phyloP scores from a whole-genome alignment of 2,329 filamentous ascomycete genomes.

The Plectosphaerella plurivora region DNA sequence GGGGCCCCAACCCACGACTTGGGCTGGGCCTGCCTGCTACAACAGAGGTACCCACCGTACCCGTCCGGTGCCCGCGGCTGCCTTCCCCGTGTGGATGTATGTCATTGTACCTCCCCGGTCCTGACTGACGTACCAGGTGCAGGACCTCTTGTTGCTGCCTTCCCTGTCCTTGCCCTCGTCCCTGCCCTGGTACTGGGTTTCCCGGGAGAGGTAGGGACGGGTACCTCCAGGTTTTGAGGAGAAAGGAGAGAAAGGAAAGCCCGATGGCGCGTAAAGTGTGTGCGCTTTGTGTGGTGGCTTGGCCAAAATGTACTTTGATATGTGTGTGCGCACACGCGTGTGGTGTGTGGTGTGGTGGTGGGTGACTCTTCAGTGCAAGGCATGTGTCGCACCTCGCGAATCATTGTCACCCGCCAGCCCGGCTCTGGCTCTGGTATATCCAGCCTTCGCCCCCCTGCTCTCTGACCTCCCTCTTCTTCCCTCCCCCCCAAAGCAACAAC shows the following conservation, averaged over 20 bases:
- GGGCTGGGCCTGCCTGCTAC: neutral
- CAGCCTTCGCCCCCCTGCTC: conserved; percentile 20
- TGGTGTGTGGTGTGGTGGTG: conserved; percentile 1
- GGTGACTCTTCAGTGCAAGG: neutral
- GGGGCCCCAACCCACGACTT: neutral
- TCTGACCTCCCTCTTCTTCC: conserved; percentile 30
- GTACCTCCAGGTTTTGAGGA: too few species aligned
- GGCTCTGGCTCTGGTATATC: conserved; percentile 6
- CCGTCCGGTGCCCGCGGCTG: neutral
- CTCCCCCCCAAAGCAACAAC: conserved; percentile 42
- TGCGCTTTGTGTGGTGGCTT: neutral
- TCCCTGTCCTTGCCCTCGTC: conserved; percentile 13
- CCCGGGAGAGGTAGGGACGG: too few species aligned
- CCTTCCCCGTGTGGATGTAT: neutral
- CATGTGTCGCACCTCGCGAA: conserved; percentile 1
- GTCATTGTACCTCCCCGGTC: neutral
- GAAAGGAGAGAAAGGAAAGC: too few species aligned
- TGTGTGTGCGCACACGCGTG: neutral
- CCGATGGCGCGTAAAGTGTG: too few species aligned
- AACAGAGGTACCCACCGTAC: neutral
- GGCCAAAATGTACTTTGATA: neutral
- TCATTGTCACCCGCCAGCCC: neutral
- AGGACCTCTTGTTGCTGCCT: conserved; percentile 10
- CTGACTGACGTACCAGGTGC: neutral
- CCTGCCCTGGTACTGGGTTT: neutral